Percentiles rank a stretch among this genome's conserved stretches.
phyloP scores from a whole-genome alignment of 78 protist species.

The Monosiga brevicollis region DNA sequence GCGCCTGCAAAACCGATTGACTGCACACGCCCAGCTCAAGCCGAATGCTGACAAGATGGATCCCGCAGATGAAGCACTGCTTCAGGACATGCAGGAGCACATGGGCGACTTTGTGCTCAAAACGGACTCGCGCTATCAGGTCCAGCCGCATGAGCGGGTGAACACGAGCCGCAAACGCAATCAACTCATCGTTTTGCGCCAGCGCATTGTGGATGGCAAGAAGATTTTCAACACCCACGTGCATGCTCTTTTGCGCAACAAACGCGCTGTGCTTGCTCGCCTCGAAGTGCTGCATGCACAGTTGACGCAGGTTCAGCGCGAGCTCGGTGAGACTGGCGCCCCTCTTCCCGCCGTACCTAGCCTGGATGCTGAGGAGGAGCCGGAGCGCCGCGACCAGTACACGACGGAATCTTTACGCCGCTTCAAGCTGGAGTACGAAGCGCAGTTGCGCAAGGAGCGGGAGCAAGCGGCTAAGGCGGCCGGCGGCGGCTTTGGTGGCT shows the following conservation, averaged over 20 bases:
- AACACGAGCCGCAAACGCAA: conserved; percentile 54
- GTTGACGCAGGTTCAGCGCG: not conserved
- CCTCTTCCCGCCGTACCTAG: not conserved
- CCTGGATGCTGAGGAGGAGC: not conserved
- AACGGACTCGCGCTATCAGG: conserved; percentile 39
- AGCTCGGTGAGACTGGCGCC: not conserved
- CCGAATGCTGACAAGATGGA: conserved; percentile 1
- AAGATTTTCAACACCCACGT: not conserved
- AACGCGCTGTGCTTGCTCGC: not conserved
- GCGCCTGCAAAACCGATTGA: not conserved
- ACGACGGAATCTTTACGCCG: not conserved
- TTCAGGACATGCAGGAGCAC: not conserved
- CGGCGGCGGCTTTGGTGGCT: not conserved
- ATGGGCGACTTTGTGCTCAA: conserved; percentile 50
- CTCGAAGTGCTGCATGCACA: not conserved
- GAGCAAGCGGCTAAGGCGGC: not conserved
- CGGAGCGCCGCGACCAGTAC: not conserved
- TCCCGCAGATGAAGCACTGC: not conserved
- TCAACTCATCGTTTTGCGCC: conserved; percentile 51
- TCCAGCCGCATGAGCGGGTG: conserved; percentile 49
- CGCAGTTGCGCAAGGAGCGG: not conserved
- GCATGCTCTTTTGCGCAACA: conserved; percentile 16
- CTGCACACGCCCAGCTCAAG: conserved; percentile 5
- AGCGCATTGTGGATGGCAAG: conserved; percentile 28
- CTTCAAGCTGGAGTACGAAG: not conserved